Conservation (phyloP, 2,329 filamentous ascomycete species). For the Trichoderma sp. region DNA sequence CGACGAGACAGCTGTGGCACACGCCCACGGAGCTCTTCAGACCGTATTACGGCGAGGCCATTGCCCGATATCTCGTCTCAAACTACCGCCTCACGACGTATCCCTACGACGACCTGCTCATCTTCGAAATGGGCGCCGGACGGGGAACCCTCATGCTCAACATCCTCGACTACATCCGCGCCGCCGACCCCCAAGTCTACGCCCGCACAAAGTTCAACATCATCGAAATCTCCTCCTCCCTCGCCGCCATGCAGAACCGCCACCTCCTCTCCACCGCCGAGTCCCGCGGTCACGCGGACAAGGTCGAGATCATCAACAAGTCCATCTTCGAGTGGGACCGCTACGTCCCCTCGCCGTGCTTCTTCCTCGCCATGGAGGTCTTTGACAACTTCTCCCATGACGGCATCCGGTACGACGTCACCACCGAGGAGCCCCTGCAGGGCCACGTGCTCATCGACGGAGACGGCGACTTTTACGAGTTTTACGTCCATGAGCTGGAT, state of each 20-base stretch:
- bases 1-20: conserved; percentile 90
- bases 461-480: conserved; percentile 89
- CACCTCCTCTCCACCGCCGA: conserved; percentile 66
- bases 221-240: conserved; percentile 85
- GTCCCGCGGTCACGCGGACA: conserved; percentile 72
- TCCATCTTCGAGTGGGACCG: conserved; percentile 93
- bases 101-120: conserved; percentile 93
- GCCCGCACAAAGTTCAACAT: conserved; percentile 90
- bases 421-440: conserved; percentile 80
- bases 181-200: conserved; percentile 87
- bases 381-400: conserved; percentile 99
- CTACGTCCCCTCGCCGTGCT: conserved; percentile 88
- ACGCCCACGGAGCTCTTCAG: conserved; percentile 96
- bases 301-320: conserved; percentile 91
- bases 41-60: conserved; percentile 94
- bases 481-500: conserved; percentile 79
- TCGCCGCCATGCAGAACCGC: conserved; percentile 74
- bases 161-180: conserved; percentile 92
- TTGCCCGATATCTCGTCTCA: conserved; percentile 90
- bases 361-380: conserved; percentile 96
- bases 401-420: conserved; percentile 81
- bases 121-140: conserved; percentile 98
- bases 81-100: conserved; percentile 95
- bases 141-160: conserved; percentile 98
- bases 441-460: conserved; percentile 83